phyloP scores from a whole-genome alignment of 176 grass and related monocot species.

The Poa annua region DNA sequence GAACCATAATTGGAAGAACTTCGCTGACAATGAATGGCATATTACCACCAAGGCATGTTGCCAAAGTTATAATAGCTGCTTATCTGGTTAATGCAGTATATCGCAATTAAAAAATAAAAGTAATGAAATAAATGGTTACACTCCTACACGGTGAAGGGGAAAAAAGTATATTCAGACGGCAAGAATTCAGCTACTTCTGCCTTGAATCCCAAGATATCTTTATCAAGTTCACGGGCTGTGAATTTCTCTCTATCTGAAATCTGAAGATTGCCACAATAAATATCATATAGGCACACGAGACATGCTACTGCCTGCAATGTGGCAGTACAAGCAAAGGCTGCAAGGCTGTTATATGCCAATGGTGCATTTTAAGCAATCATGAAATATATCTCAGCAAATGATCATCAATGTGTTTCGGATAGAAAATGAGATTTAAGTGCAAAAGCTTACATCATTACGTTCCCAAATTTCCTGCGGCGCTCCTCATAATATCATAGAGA shows the following conservation, averaged over 20 bases:
- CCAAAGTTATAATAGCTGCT: neutral
- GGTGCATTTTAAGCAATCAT: neutral
- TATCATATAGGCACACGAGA: neutral
- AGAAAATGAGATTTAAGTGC: neutral
- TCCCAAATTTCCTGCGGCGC: neutral
- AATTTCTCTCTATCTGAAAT: neutral
- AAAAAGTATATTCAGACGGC: neutral
- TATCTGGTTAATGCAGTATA: neutral
- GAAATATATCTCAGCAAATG: neutral
- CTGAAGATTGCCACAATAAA: neutral
- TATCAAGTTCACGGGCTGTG: neutral
- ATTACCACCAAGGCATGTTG: too few relatives aligned
- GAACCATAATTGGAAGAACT: too few relatives aligned
- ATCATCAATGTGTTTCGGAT: neutral
- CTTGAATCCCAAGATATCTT: neutral
- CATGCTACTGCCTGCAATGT: neutral
- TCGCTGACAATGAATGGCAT: neutral
- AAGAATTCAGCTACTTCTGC: neutral
- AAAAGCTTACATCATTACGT: neutral
- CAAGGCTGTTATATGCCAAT: neutral
- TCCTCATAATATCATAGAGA: constrained; percentile 69
- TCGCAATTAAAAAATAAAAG: too few relatives aligned
- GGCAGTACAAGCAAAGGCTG: neutral
- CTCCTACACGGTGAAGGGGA: neutral
- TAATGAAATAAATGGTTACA: neutral